Conservation (phyloP, 1,284 basidiomycete genomes). For the Leccinum fallax region DNA sequence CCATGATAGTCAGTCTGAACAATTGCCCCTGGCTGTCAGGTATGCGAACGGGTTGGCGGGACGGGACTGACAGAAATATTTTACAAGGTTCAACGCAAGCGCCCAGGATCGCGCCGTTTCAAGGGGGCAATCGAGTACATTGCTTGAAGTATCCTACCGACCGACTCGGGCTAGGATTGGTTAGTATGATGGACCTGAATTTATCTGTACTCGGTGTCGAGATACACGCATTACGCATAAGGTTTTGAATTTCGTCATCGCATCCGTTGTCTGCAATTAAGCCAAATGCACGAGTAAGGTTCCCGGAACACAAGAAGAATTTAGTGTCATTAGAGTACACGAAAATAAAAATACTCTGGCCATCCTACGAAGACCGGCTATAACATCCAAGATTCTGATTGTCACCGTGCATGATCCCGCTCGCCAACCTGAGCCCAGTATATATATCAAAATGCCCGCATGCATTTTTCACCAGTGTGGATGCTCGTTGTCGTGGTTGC, state of each 20-base stretch:
- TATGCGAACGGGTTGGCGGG: background rate
- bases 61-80: background rate
- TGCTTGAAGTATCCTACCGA: background rate
- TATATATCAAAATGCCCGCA: conserved; percentile 4
- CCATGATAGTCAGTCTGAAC: background rate
- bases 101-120: conserved; percentile 7
- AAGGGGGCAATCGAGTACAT: background rate
- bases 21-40: background rate
- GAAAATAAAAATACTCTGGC: conserved; percentile 2
- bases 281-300: conserved; percentile 27
- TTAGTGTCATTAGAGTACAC: conserved; percentile 22
- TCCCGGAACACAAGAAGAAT: conserved; percentile 12
- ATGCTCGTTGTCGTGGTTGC: conserved; percentile 12
- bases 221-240: conserved; percentile 20
- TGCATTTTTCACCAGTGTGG: conserved; percentile 7
- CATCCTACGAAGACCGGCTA: background rate
- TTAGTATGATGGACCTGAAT: conserved; percentile 27
- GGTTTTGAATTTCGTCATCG: conserved; percentile 21
- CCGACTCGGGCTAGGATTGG: conserved; percentile 1
- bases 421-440: background rate
- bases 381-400: conserved; percentile 1
- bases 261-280: conserved; percentile 25
- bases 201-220: conserved; percentile 25
- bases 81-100: background rate
- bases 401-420: background rate